phyloP scores from a whole-genome alignment of 108 stramenopile species.

The Cylindrotheca closterium region DNA sequence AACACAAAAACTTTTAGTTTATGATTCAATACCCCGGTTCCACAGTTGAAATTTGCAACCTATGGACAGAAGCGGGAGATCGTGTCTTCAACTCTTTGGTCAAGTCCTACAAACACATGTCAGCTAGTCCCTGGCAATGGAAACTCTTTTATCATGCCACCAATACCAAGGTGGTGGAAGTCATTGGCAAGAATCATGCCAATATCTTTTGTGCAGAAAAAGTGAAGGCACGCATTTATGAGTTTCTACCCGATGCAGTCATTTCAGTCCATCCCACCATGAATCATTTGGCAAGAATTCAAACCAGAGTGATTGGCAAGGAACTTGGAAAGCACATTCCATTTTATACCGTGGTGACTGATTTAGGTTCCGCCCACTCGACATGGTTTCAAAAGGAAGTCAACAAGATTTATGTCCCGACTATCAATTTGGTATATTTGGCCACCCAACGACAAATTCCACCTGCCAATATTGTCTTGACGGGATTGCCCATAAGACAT shows the following conservation, averaged over 20 bases:
- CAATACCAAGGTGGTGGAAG: slow-evolving; percentile 53
- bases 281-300: slow-evolving; percentile 79
- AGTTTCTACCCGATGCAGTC: slow-evolving; percentile 81
- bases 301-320: slow-evolving; percentile 49
- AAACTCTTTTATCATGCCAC: slow-evolving; percentile 76
- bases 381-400: slow-evolving; percentile 91
- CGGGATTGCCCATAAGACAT: slow-evolving; percentile 92
- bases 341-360: slow-evolving; percentile 95
- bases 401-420: slow-evolving; percentile 88
- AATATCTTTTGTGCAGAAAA: slow-evolving; percentile 51
- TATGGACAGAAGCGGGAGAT: slow-evolving; percentile 73
- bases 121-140: slow-evolving; percentile 90
- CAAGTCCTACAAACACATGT: slow-evolving; percentile 78
- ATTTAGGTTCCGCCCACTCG: slow-evolving; percentile 90
- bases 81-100: slow-evolving; percentile 46
- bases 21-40: slow-evolving; percentile 80
- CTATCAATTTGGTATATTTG: slow-evolving; percentile 55
- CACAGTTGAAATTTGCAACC: slow-evolving; percentile 83
- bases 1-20: slow-evolving; percentile 39
- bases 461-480: slow-evolving; percentile 75
- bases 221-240: slow-evolving; percentile 57
- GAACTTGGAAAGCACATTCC: slow-evolving; percentile 68
- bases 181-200: slow-evolving; percentile 56
- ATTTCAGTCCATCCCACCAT: slow-evolving; percentile 94
- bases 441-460: slow-evolving; percentile 54